Base-by-base conservation (phyloP, 148 eudicot species). In the Polygonum aviculare region DNA sequence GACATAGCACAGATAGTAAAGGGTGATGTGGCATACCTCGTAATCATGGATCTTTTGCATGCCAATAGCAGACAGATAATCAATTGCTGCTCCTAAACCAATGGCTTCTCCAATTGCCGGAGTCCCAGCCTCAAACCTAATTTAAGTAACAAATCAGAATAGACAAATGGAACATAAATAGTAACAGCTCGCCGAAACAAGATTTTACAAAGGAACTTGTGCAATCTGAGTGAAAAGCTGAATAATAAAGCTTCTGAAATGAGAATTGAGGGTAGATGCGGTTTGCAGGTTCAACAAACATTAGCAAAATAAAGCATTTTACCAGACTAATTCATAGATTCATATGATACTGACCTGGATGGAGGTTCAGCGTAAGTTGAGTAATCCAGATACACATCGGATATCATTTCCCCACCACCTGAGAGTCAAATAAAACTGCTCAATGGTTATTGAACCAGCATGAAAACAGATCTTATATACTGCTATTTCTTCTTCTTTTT, bases 351-450 rank as follows among this genome's bases (percentile, higher is more conserved):
- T 67, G 21, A 95, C 98, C 96, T 92, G 80, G 99, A 90, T 72
- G 99, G 99, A 36, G 99, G 99, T 69, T 95, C 93, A 75, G 99
- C 99, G 73, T 88, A 95, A 26, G 99, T 95, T 60, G 97, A 95
- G 81, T 90, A 89, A 76, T 95, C 96, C 79, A 95, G 85, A 79
- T 74, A 90, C 55, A 95, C 99, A 85, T 95, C 99, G 69, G 97
- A 82, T 79, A 95, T 95, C 99, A 95, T 95, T 83, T 95, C 99
- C 26, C 99, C 99, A 36, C 99, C 99, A 76, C 99, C 98, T 95
- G 88, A 38, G 35, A 71, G 57, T 52, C 47, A 54, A 70, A 41
- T 50, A 14, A 22, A 77, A 54, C 49, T 75, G 48, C 49, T 48
- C 45, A 49, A 67, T 7, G 72, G 36, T 38, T 67, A 67, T 12